phyloP scores from a whole-genome alignment of 2,329 filamentous ascomycete species.

The Fonsecaea pedrosoi region DNA sequence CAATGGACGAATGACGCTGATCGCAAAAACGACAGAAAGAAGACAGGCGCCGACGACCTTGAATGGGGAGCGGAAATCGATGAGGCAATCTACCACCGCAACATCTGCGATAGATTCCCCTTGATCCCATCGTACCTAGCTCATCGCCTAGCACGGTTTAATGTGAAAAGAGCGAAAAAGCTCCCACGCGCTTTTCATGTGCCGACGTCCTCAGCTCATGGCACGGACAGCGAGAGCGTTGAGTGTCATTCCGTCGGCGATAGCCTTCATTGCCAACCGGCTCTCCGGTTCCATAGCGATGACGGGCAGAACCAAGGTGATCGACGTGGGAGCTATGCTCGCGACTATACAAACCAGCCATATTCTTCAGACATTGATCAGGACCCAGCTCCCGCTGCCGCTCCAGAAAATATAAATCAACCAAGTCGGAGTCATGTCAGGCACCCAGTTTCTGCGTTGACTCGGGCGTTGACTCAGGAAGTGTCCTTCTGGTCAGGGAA shows the following conservation, averaged over 20 bases:
- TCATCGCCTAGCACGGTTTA: conserved; percentile 16
- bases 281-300: not conserved
- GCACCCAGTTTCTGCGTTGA: not conserved
- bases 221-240: not conserved
- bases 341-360: not conserved
- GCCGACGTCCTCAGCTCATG: not conserved
- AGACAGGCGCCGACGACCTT: not conserved
- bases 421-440: not conserved
- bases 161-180: conserved; percentile 6
- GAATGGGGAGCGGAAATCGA: not conserved
- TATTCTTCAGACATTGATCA: not conserved
- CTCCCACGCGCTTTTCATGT: conserved; percentile 36
- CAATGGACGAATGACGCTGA: not conserved
- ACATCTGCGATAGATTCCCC: conserved; percentile 32
- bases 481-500: not conserved
- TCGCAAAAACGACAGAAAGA: not conserved
- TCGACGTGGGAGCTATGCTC: not conserved
- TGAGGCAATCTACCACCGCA: conserved; percentile 28
- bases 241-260: not conserved
- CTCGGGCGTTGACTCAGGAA: not conserved
- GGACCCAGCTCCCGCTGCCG: not conserved
- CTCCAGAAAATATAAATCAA: not conserved
- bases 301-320: not conserved
- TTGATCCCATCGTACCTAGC: conserved; percentile 25
- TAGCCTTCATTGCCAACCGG: not conserved